Conservation (phyloP, 2,329 filamentous ascomycete species). For the Phyllosticta citribraziliensis region DNA sequence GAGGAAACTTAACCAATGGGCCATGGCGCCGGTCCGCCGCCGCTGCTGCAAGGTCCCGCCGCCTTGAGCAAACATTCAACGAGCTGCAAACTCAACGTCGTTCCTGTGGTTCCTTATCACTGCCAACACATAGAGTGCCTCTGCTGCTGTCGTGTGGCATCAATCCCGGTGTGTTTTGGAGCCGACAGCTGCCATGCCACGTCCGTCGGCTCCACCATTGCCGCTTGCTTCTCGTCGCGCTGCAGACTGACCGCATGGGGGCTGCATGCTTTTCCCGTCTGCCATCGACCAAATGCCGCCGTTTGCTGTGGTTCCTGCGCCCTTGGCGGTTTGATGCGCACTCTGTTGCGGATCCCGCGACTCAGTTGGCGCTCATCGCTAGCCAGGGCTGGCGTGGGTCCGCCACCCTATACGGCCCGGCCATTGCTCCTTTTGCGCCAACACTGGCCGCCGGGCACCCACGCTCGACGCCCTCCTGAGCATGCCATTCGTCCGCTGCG, state of each 20-base stretch:
- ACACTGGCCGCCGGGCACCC: conserved; percentile 6
- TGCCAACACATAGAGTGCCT: neutral
- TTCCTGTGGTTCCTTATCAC: neutral
- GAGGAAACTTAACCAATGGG: neutral
- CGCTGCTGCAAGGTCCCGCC: neutral
- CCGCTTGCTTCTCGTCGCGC: neutral
- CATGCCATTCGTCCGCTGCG: conserved; percentile 5
- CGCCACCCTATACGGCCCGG: neutral
- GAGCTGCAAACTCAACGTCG: neutral
- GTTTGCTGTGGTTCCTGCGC: conserved; percentile 3
- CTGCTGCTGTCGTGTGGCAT: neutral
- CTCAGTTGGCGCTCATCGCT: conserved; percentile 1
- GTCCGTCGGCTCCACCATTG: neutral
- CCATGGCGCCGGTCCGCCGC: neutral
- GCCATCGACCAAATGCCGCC: neutral
- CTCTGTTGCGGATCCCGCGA: conserved; percentile 9
- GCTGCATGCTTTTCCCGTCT: neutral
- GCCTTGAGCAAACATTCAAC: neutral
- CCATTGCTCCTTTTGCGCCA: conserved; percentile 5
- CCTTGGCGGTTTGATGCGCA: conserved; percentile 8
- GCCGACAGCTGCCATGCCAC: neutral
- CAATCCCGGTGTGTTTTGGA: neutral
- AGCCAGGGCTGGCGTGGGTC: conserved; percentile 1
- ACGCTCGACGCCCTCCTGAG: neutral
- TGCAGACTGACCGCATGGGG: neutral